These are phyloP conservation scores for Colletotrichum incanum DNA, from an alignment of 2,329 filamentous ascomycete species.

Conservation along the genomic window DNA sequence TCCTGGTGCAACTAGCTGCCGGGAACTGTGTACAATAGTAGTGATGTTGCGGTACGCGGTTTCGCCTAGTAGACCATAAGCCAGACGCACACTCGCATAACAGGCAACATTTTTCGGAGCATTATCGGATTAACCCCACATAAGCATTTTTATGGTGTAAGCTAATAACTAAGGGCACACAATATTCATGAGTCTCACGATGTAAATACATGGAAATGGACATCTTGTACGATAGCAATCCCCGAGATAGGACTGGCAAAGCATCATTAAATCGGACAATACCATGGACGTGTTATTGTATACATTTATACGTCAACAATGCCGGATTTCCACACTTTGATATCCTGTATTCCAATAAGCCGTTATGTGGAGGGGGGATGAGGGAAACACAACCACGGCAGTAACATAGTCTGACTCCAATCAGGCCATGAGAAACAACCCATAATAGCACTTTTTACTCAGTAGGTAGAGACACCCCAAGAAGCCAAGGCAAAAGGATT, in stretches of 20 bases:
- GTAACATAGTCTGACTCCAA: not conserved
- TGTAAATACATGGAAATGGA: slow-evolving; percentile 21
- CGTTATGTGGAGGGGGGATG: no score
- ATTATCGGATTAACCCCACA: not conserved
- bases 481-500: not conserved
- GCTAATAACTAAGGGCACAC: slow-evolving; percentile 12
- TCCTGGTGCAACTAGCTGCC: not conserved
- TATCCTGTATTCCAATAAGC: not conserved
- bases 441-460: not conserved
- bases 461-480: not conserved
- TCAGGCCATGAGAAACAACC: not conserved
- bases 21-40: slow-evolving; percentile 31
- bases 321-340: no score
- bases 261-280: not conserved
- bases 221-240: not conserved
- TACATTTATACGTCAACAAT: not conserved
- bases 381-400: not conserved
- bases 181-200: slow-evolving; percentile 18
- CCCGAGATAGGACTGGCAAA: not conserved
- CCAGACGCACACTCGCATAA: slow-evolving; percentile 4
- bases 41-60: slow-evolving; percentile 30
- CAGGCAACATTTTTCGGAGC: slow-evolving; percentile 6
- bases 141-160: not conserved
- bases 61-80: slow-evolving; percentile 13
- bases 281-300: not conserved